Evolutionary conservation across 2,329 filamentous ascomycete genomes (phyloP), one percentile per base, ranked within the genome.

Genomic region (Sarocladiaceae sp.): DNA sequence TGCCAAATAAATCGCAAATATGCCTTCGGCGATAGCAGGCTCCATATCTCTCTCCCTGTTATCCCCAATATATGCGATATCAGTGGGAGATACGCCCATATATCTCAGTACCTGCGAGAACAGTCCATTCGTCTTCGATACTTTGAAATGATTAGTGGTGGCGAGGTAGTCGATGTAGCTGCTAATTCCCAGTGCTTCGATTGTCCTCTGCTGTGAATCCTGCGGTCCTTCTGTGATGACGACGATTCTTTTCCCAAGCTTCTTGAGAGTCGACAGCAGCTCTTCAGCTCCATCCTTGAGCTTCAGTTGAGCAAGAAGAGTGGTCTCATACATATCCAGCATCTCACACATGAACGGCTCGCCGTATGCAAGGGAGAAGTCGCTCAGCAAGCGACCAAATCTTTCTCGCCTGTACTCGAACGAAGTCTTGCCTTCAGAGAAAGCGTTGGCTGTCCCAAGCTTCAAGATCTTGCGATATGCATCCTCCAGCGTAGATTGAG

Each of bases 181-280:
- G 0, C 46, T 53, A 10, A 69, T 58, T 1, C 62, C 60, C 0
- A 64, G 51, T 17, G 63, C 56, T 13, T 58, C 44, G 1, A 75
- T 37, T 0, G 74, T 73, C 58, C 73, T 69, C 55, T 72, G 64
- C 51, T 78, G 74, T 2, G 72, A 68, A 58, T 77, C 75, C 35
- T 72, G 66, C 0, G 72, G 75, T 0, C 74, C 73, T 56, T 78
- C 74, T 0, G 74, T 77, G 1, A 78, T 64, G 17, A 77, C 57
- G 0, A 66, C 63, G 3, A 77, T 61, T n/a, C 65, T 72, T 56
- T 73, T 72, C 0, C 66, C 65, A 1, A 62, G 55, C 0, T 28
- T 11, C 49, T 65, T 69, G 2, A 77, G 56, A 1, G 56, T 57
- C 4, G 57, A 29, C 0, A 77, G 57, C 1, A 77, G 56, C 0